phyloP scores from a whole-genome alignment of 2,329 filamentous ascomycete species.

The Aspergillus pseudoterreus region DNA sequence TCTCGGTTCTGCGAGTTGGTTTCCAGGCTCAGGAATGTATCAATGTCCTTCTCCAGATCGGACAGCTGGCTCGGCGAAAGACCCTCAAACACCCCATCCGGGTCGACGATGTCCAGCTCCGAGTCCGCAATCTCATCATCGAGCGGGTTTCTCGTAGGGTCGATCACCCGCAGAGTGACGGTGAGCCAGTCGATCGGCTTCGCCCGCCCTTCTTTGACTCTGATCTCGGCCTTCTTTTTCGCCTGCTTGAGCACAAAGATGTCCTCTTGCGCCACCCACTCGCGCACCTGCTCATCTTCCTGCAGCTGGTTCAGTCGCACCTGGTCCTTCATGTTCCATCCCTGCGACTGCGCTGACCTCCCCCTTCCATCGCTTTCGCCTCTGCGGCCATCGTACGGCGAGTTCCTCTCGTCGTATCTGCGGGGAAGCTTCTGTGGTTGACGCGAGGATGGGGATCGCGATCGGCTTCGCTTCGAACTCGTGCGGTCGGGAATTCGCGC shows the following conservation, averaged over 20 bases:
- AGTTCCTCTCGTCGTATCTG: conserved; percentile 29
- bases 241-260: conserved; percentile 93
- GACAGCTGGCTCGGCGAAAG: conserved; percentile 64
- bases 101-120: conserved; percentile 76
- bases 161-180: conserved; percentile 84
- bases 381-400: conserved; percentile 20
- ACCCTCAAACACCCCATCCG: conserved; percentile 73
- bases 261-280: conserved; percentile 93
- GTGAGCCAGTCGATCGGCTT: conserved; percentile 92
- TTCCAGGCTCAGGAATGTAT: conserved; percentile 75
- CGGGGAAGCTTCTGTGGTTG: conserved; percentile 36
- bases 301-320: conserved; percentile 54
- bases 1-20: conserved; percentile 71
- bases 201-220: conserved; percentile 84
- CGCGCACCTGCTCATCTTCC: conserved; percentile 71
- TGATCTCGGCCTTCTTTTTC: conserved; percentile 96
- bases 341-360: conserved; percentile 19
- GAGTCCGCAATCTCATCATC: conserved; percentile 78
- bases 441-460: conserved; percentile 41
- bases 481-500: conserved; percentile 29
- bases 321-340: conserved; percentile 41
- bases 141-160: conserved; percentile 71
- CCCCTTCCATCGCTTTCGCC: conserved; percentile 19
- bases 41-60: conserved; percentile 80
- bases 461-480: conserved; percentile 38